Conservation (phyloP, 257 asterid genomes). For the Galeopsis tetrahit region DNA sequence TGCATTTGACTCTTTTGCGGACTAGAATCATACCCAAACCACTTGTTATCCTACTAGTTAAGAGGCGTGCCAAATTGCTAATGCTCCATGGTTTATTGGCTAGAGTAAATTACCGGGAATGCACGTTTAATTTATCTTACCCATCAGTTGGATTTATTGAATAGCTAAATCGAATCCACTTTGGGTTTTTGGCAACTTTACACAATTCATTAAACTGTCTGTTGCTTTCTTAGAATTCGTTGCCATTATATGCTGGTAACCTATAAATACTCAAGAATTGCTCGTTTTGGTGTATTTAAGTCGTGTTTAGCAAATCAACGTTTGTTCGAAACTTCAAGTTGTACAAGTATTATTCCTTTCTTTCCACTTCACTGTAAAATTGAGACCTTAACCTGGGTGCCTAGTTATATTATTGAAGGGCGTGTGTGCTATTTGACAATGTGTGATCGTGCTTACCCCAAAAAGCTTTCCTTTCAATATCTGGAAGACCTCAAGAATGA, state of each 20-base stretch:
- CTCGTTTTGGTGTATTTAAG: neutral
- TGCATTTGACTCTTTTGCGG: neutral
- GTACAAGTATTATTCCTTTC: conserved; percentile 19
- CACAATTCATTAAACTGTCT: neutral
- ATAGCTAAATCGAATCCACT: conserved; percentile 3
- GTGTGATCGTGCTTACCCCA: conserved; percentile 96
- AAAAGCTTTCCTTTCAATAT: conserved; percentile 92
- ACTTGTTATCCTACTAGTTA: conserved; percentile 8
- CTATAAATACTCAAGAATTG: conserved; percentile 20
- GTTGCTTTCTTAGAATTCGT: conserved; percentile 10
- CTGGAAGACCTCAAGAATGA: conserved; percentile 95
- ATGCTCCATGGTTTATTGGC: neutral
- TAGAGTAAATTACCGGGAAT: conserved; percentile 10
- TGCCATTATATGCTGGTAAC: conserved; percentile 10
- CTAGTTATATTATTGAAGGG: conserved; percentile 90
- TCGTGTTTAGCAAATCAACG: neutral
- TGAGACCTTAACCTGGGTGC: conserved; percentile 54
- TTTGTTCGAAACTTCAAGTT: neutral
- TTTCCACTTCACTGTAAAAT: conserved; percentile 18
- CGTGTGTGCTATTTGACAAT: conserved; percentile 89
- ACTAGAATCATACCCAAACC: conserved; percentile 15
- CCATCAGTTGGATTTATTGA: conserved; percentile 4
- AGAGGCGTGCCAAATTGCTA: neutral
- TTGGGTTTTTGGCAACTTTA: neutral
- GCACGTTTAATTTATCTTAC: conserved; percentile 7